Evolutionary conservation across 169 alveolate species (phyloP).

Genomic region (Babesia sp.): DNA sequence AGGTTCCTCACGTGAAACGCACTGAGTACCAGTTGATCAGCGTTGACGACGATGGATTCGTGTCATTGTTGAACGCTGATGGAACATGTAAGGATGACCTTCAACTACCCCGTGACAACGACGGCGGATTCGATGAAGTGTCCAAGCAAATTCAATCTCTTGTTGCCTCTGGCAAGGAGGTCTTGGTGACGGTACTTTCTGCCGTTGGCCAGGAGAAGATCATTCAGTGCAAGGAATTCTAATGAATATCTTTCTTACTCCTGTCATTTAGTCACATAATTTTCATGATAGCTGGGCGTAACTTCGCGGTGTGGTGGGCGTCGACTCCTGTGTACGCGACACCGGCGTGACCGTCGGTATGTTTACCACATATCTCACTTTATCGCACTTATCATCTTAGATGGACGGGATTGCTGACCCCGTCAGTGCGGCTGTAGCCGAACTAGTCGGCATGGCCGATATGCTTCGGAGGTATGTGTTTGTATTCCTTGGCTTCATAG

Average conservation of each 20-base stretch:
- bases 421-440: slow-evolving; percentile 78
- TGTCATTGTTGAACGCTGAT: slow-evolving; percentile 88
- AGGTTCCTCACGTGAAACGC: slow-evolving; percentile 93
- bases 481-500: neutral
- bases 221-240: slow-evolving; percentile 80
- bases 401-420: slow-evolving; percentile 57
- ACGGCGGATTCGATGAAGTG: slow-evolving; percentile 89
- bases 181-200: slow-evolving; percentile 85
- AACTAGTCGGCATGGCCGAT: slow-evolving; percentile 81
- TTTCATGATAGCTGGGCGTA: neutral
- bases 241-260: slow-evolving; percentile 8
- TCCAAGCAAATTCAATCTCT: slow-evolving; percentile 82
- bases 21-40: slow-evolving; percentile 90
- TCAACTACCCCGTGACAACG: slow-evolving; percentile 92
- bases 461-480: slow-evolving; percentile 68
- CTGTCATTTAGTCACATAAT: neutral
- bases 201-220: slow-evolving; percentile 91
- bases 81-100: slow-evolving; percentile 95
- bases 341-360: slow-evolving; percentile 39
- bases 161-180: slow-evolving; percentile 84
- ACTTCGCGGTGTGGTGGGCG: neutral
- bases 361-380: neutral
- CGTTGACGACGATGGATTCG: slow-evolving; percentile 91
- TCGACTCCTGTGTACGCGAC: neutral
- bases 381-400: slow-evolving; percentile 2